These are phyloP conservation scores for Pseudognaphalium luteoalbum DNA, from an alignment of 129 eudicot species.

Conservation along the genomic window DNA sequence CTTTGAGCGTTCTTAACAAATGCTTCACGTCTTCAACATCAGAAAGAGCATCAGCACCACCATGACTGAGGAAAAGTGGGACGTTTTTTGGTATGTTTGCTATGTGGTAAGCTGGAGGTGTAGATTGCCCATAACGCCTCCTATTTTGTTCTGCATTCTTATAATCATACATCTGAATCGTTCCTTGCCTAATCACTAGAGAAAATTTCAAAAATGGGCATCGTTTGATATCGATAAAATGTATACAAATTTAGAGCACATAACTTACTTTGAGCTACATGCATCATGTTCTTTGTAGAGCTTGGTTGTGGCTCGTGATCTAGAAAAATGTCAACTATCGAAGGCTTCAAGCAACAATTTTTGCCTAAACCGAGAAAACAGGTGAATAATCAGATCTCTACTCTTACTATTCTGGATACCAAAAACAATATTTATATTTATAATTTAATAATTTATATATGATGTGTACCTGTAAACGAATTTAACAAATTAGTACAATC, in stretches of 20 bases:
- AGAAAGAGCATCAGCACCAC: slow-evolving; percentile 66
- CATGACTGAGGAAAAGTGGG: slow-evolving; percentile 65
- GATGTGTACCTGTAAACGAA: slow-evolving; percentile 58
- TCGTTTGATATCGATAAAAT: background rate
- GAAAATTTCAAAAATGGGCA: slow-evolving; percentile 7
- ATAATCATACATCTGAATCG: slow-evolving; percentile 59
- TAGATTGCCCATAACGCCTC: slow-evolving; percentile 54
- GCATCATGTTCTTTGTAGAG: slow-evolving; percentile 77
- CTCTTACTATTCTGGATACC: background rate
- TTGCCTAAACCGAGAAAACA: slow-evolving; percentile 35
- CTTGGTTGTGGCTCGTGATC: slow-evolving; percentile 75
- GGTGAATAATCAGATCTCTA: too few relatives aligned
- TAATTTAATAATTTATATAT: background rate
- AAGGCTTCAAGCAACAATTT: slow-evolving; percentile 70
- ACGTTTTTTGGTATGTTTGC: slow-evolving; percentile 54
- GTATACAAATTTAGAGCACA: background rate
- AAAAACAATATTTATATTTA: background rate
- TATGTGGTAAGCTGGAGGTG: slow-evolving; percentile 66
- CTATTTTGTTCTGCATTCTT: slow-evolving; percentile 42
- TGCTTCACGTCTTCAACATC: slow-evolving; percentile 54
- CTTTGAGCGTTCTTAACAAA: slow-evolving; percentile 41
- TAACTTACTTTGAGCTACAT: slow-evolving; percentile 72
- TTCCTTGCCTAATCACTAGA: slow-evolving; percentile 69
- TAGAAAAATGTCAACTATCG: slow-evolving; percentile 48
- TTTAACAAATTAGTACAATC: slow-evolving; percentile 63